Base-by-base conservation (phyloP, 148 eudicot species). In the Simmondsia chinensis region DNA sequence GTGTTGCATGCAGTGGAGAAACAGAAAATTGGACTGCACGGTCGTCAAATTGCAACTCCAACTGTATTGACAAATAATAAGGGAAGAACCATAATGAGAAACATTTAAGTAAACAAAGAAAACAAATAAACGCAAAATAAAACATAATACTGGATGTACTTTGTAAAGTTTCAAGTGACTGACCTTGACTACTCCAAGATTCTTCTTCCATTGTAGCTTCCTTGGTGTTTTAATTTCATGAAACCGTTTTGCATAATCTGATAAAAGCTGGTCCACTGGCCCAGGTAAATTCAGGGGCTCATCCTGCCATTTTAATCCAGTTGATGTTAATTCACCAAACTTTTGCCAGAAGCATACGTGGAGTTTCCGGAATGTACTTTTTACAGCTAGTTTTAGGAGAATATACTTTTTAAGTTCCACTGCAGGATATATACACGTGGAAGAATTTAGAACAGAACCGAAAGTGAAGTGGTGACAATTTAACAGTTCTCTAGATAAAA, bases 181-280 rank as follows among this genome's bases (percentile, higher is more conserved):
- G 39, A 91, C 99, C 99, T 91, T 91, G 51, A 91, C 99, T 15
- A 82, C 76, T 32, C 99, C 99, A 23, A 85, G 99, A 53, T 79
- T 91, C 76, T 91, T 91, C 68, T 82, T 91, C 99, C 99, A 91
- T 25, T 73, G 64, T 19, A 91, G 70, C 74, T 85, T 91, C 33
- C 99, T 94, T 42, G 99, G 99, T 35, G 89, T 85, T 70, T 91
- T 91, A 40, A 85, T 72, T 65, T 91, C 89, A 68, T 77, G 62
- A 56, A 76, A 91, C 65, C 99, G 74, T 69, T 75, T 82, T 59
- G 99, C 87, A 72, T 91, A 91, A 49, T 82, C 99, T 48, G 66
- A 60, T 43, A 91, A 64, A 56, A 91, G 83, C 56, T 66, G 71
- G 31, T 82, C 86, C 60, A 91, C 80, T 43, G 80, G 46, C 55